Evolutionary conservation across 2,329 filamentous ascomycete genomes (phyloP), one percentile per base, ranked within the genome.

Genomic region (Polychaeton citri): DNA sequence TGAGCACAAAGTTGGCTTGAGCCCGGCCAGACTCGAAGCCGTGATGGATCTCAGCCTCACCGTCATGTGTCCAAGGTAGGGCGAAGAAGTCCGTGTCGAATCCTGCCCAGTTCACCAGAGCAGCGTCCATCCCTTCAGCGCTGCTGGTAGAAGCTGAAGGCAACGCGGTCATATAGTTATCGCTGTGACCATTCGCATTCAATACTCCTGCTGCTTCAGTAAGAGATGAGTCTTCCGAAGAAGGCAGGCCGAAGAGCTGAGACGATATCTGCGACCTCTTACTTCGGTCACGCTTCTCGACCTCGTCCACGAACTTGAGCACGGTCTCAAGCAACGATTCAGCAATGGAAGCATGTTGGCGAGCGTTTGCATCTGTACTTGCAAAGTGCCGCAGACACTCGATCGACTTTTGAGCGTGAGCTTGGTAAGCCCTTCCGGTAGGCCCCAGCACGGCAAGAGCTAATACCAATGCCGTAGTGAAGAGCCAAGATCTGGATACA

Each of bases 381-480:
- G 46, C 47, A 36, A 54, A 54, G 28, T 50, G 46, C 18, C 49
- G 44, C 18, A 54, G 38, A 10, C 48, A 47, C 3, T 31, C 8
- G 10, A 51, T 46, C 1, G 45, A 45, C 7, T 39, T 37, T 19
- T 39, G 35, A 32, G 46, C 43, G 6, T 46, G 42, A 5, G 44
- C 43, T 26, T 52, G 44, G 15, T 49, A 45, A 7, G 42, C 37
- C 10, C 46, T 32, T 10, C 51, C 52, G 13, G 43, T 46, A 10
- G 46, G 43, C 6, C 48, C 49, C 2, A 53, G 38, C 1, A 49
- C 38, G 2, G 47, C 52, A 7, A 52, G 42, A 13, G 47, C 48
- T 1, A 53, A 44, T 0, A 52, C 49, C 6, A 54, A 43, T 5
- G 51, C 46, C n/a, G 48, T 44, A 1, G 49, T 48, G 34, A 53